Conservation (phyloP, 345 rosid species). For the Lepidium sativum region DNA sequence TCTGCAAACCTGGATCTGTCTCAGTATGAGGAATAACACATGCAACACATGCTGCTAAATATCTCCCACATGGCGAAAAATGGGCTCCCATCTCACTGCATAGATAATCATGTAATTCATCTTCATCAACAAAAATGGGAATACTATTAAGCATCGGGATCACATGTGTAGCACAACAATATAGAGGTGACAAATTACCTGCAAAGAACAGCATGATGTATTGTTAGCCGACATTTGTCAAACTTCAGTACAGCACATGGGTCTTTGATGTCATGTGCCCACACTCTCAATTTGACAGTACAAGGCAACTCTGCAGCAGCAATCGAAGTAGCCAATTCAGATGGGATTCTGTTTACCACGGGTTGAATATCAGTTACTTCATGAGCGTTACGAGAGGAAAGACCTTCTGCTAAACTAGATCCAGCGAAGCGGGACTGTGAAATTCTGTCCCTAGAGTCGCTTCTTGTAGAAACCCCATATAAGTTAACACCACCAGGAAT, state of each 20-base stretch:
- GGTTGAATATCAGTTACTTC: slow-evolving; percentile 44
- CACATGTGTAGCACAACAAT: neutral
- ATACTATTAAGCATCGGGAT: neutral
- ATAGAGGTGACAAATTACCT: slow-evolving; percentile 40
- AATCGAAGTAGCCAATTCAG: slow-evolving; percentile 72
- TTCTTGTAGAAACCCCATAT: slow-evolving; percentile 45
- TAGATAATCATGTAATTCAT: slow-evolving; percentile 11
- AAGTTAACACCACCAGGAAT: slow-evolving; percentile 43
- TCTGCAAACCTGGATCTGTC: slow-evolving; percentile 70
- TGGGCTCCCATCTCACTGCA: slow-evolving; percentile 99
- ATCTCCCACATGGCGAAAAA: slow-evolving; percentile 98
- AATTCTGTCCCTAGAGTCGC: slow-evolving; percentile 30
- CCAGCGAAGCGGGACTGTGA: slow-evolving; percentile 35
- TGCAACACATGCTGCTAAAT: slow-evolving; percentile 94
- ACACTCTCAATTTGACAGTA: slow-evolving; percentile 83
- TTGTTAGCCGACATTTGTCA: slow-evolving; percentile 58
- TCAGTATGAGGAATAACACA: slow-evolving; percentile 79
- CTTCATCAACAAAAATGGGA: neutral
- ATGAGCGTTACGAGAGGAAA: slow-evolving; percentile 23
- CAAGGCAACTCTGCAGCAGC: slow-evolving; percentile 96
- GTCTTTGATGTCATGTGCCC: slow-evolving; percentile 72
- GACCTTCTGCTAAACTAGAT: slow-evolving; percentile 38
- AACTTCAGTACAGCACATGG: slow-evolving; percentile 57
- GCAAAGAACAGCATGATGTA: slow-evolving; percentile 95
- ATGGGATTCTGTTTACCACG: slow-evolving; percentile 49